Conservation (phyloP, 306 rosid genomes). For the Gastrolobium bilobum region DNA sequence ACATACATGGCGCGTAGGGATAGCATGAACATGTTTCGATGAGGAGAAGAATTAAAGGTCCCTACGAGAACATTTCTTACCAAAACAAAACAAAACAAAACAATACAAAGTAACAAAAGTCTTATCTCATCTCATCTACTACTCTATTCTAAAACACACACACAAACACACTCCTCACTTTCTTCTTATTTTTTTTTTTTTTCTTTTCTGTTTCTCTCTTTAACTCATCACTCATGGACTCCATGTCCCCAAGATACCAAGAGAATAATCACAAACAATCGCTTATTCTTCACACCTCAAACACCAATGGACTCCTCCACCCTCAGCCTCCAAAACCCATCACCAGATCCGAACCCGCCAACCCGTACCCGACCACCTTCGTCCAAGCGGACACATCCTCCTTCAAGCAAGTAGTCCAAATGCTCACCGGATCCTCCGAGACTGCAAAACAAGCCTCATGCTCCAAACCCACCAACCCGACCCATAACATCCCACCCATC, state of each 20-base stretch:
- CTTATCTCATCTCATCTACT: conserved; percentile 39
- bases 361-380: conserved; percentile 96
- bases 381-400: conserved; percentile 92
- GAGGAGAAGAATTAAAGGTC: not conserved
- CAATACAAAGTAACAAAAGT: too few relatives aligned
- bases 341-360: conserved; percentile 85
- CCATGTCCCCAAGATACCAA: conserved; percentile 57
- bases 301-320: conserved; percentile 47
- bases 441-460: conserved; percentile 63
- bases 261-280: conserved; percentile 41
- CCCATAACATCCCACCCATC: conserved; percentile 78
- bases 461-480: conserved; percentile 43
- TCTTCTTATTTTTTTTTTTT: not conserved
- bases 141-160: not conserved
- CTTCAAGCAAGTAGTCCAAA: conserved; percentile 95
- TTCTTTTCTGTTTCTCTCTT: not conserved
- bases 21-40: not conserved
- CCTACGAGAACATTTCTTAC: conserved; percentile 60
- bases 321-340: conserved; percentile 54
- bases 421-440: conserved; percentile 97
- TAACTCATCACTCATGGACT: conserved; percentile 59
- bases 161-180: not conserved
- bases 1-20: not conserved
- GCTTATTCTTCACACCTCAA: conserved; percentile 16
- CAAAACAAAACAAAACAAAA: conserved; percentile 55